phyloP scores from a whole-genome alignment of 805 yeast genomes.

The Candida morakotiae region DNA sequence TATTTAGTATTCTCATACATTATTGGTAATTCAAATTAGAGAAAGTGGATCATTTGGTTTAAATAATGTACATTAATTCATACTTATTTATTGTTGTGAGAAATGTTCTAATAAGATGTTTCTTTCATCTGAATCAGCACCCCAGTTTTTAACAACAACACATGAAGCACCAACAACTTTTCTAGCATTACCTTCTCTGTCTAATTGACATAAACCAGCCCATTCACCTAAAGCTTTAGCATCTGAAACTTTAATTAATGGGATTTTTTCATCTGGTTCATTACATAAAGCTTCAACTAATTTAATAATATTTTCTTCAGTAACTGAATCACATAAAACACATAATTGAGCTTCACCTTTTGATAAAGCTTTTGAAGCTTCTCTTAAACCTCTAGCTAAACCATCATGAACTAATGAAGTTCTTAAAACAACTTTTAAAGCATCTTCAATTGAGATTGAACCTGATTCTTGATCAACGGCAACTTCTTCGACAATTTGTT shows the following conservation, averaged over 20 bases:
- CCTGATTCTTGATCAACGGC: slow-evolving; percentile 86
- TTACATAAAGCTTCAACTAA: slow-evolving; percentile 99
- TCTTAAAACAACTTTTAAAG: slow-evolving; percentile 96
- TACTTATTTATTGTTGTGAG: slow-evolving; percentile 75
- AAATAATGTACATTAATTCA: no score
- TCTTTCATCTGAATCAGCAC: slow-evolving; percentile 98
- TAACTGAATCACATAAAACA: slow-evolving; percentile 97
- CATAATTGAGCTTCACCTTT: slow-evolving; percentile 97
- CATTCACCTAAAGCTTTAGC: slow-evolving; percentile 99
- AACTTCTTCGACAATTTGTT: slow-evolving; percentile 74
- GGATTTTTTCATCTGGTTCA: slow-evolving; percentile 94
- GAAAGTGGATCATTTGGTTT: no score
- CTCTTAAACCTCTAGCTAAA: slow-evolving; percentile 99
- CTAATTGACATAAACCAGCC: slow-evolving; percentile 99
- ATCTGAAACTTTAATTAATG: slow-evolving; percentile 98
- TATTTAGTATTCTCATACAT: no score
- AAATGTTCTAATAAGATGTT: slow-evolving; percentile 93
- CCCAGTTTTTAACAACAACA: slow-evolving; percentile 99
- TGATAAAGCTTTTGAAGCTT: slow-evolving; percentile 98
- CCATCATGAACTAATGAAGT: slow-evolving; percentile 98
- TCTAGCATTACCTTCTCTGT: slow-evolving; percentile 99
- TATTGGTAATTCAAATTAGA: no score
- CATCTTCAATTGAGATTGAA: slow-evolving; percentile 95
- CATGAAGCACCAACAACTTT: slow-evolving; percentile 99
- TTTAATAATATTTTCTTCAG: slow-evolving; percentile 94